Conservation (phyloP, 495 filamentous ascomycete species). For the Evernia prunastri region DNA sequence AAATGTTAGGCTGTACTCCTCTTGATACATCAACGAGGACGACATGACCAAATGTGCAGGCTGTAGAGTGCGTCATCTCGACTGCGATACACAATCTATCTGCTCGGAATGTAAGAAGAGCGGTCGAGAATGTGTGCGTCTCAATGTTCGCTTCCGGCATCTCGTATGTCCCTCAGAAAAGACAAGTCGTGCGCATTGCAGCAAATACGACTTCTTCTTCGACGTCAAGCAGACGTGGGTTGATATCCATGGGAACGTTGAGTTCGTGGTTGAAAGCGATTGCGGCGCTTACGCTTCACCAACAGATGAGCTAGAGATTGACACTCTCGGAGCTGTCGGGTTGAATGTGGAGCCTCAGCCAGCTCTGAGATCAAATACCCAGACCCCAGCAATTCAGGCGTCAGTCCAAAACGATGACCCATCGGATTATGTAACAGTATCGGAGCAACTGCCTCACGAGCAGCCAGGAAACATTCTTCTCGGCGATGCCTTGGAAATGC, state of each 20-base stretch:
- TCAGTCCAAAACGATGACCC: background rate
- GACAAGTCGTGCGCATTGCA: constrained; percentile 1
- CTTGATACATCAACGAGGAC: background rate
- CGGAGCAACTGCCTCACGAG: background rate
- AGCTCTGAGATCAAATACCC: background rate
- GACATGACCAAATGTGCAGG: constrained; percentile 8
- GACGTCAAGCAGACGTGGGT: constrained; percentile 11
- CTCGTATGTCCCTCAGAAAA: constrained; percentile 12
- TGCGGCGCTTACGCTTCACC: background rate
- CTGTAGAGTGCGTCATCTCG: constrained; percentile 20
- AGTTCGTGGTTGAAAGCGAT: constrained; percentile 1
- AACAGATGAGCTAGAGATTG: background rate
- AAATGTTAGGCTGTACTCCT: background rate
- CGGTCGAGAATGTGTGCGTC: constrained; percentile 13
- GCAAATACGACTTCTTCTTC: constrained; percentile 19
- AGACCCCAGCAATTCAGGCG: background rate
- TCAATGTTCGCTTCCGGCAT: constrained; percentile 20
- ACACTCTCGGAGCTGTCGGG: background rate
- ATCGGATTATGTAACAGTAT: background rate
- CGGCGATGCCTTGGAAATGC: background rate
- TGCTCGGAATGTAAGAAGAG: constrained; percentile 10
- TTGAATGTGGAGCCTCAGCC: background rate
- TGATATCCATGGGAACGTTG: background rate
- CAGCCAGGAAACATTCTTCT: background rate
- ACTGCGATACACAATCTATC: constrained; percentile 10